Evolutionary conservation across 495 filamentous ascomycete species (phyloP).

Genomic region (Xylaria venustula): DNA sequence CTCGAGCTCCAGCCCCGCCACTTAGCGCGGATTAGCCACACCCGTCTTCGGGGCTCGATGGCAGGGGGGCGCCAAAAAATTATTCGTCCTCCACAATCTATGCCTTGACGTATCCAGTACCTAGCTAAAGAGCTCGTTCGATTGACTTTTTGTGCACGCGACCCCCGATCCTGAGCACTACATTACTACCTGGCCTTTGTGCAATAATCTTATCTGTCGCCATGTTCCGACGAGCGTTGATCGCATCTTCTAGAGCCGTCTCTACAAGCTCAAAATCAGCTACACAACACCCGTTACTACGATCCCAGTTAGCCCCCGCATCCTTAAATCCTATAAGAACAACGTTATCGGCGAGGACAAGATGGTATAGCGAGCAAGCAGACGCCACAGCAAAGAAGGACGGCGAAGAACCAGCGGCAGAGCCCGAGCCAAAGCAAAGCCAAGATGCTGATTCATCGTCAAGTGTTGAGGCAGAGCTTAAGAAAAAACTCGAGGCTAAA

Average conservation of each 20-base stretch:
- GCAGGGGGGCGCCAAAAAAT: constrained; percentile 8
- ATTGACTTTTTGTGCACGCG: constrained; percentile 14
- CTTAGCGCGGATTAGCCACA: not conserved
- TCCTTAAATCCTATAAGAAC: constrained; percentile 26
- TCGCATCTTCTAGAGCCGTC: constrained; percentile 38
- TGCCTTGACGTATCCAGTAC: not conserved
- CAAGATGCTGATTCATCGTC: constrained; percentile 27
- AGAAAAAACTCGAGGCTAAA: constrained; percentile 77
- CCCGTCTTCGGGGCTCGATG: not conserved
- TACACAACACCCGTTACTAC: constrained; percentile 27
- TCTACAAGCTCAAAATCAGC: constrained; percentile 22
- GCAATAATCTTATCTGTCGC: constrained; percentile 20
- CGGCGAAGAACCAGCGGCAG: constrained; percentile 28
- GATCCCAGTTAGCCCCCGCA: constrained; percentile 30
- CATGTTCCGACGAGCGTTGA: constrained; percentile 46
- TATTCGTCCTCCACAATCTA: not conserved
- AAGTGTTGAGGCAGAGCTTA: constrained; percentile 38
- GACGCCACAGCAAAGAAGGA: constrained; percentile 37
- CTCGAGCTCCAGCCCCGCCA: not conserved
- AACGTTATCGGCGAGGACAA: constrained; percentile 21
- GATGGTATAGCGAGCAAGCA: constrained; percentile 50
- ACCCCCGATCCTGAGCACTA: constrained; percentile 4
- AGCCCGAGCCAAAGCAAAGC: constrained; percentile 28
- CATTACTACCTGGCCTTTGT: not conserved
- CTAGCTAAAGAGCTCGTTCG: not conserved